These are phyloP conservation scores for Phytopythium mirpurense DNA, from an alignment of 352 stramenopile genomes.

Conservation along the genomic window DNA sequence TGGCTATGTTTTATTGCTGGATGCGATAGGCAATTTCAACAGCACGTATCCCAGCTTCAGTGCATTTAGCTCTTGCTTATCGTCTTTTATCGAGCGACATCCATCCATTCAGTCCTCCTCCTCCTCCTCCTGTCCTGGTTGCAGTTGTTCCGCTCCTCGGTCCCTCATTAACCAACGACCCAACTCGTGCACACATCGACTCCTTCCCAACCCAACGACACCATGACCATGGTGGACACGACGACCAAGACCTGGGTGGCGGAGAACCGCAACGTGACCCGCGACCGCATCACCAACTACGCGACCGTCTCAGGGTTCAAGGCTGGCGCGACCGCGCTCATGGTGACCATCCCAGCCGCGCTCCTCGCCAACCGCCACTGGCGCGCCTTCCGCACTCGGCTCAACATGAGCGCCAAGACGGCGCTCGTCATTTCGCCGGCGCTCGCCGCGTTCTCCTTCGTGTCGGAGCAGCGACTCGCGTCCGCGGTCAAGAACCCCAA, in stretches of 20 bases:
- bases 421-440: slow-evolving; percentile 44
- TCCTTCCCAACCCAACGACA: not conserved
- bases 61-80: no score
- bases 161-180: not conserved
- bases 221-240: slow-evolving; percentile 12
- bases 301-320: slow-evolving; percentile 56
- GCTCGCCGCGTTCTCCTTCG: slow-evolving; percentile 45
- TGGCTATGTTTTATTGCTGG: no score
- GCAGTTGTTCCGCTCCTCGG: no score
- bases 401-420: slow-evolving; percentile 60
- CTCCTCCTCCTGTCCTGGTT: no score
- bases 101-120: no score
- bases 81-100: no score
- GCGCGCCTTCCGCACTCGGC: slow-evolving; percentile 44
- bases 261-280: slow-evolving; percentile 39
- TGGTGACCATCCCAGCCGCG: slow-evolving; percentile 21
- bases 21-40: no score
- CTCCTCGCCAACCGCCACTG: slow-evolving; percentile 41
- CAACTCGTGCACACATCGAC: not conserved
- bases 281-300: slow-evolving; percentile 69
- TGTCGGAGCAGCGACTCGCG: slow-evolving; percentile 42
- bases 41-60: no score
- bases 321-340: slow-evolving; percentile 27
- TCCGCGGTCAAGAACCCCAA: slow-evolving; percentile 53
- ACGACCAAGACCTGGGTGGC: slow-evolving; percentile 19